Base-by-base conservation (phyloP, 2,329 filamentous ascomycete species). In the Coniochaeta sp. region DNA sequence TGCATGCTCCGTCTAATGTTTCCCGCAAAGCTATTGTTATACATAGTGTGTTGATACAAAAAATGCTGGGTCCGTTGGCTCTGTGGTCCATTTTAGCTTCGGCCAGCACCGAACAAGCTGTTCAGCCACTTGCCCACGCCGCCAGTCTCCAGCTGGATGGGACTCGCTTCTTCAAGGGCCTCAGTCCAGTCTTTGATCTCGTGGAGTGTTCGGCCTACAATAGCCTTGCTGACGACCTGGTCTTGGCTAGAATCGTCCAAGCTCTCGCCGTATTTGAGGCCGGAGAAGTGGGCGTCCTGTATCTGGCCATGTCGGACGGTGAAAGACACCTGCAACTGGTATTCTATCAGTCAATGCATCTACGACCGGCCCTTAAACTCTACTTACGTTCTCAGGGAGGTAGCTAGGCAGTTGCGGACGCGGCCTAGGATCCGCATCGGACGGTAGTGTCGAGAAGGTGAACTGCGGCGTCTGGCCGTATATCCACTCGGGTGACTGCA, bases 401-500 rank as follows among this genome's bases (percentile, higher is more conserved):
- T 76, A 72, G 14, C 74, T 69, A 1, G 83, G 81, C 14, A 83
- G 62, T 0, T 71, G 66, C 1, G 84, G 83, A 43, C 85, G 77
- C 62, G 80, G 73, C 60, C 86, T 75, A 60, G 83, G 76, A 73
- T 89, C 79, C 47, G 85, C 77, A 64, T 85, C 77, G 63, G 80
- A 81, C 40, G 87, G 74, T 71, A 82, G 76, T 3, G 82, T 86
- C 3, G 84, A 85, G 65, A 93, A 86, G 8, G 82, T 85, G 71
- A 96, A 97, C 60, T 88, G 87, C 1, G 93, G 93, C 1, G 93
- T 96, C 74, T 96, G 92, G 2, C 84, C 84, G 73, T 89, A 96
- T 61, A 89, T 88, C 91, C 92, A 97, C 12, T 86, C 83, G 3
- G 76, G 73, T 0, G 86, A 87, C 81, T 86, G 64, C 14, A 52